These are phyloP conservation scores for Monosporascus sp. DNA, from an alignment of 2,329 filamentous ascomycete genomes.

Conservation along the genomic window DNA sequence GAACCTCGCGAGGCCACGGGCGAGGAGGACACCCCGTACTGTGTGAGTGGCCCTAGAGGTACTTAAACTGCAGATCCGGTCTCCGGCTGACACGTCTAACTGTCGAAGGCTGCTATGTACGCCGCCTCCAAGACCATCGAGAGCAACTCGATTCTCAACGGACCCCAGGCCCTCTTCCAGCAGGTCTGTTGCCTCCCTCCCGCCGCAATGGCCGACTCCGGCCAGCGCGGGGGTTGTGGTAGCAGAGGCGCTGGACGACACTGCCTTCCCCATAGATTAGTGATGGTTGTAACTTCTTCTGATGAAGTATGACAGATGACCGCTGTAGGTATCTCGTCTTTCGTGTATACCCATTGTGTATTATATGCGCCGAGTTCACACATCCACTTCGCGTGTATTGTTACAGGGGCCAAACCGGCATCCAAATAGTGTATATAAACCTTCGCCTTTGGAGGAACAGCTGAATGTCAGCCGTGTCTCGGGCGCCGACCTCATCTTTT, in stretches of 20 bases:
- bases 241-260: neutral
- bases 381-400: too few relatives aligned
- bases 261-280: neutral
- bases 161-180: conserved; percentile 33
- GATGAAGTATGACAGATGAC: too few relatives aligned
- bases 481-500: too few relatives aligned
- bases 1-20: conserved; percentile 44
- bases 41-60: conserved; percentile 15
- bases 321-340: too few relatives aligned
- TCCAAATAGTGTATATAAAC: too few relatives aligned
- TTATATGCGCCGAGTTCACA: too few relatives aligned
- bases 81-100: neutral
- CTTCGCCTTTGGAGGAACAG: too few relatives aligned
- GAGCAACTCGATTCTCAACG: conserved; percentile 15
- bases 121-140: conserved; percentile 25
- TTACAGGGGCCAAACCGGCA: too few relatives aligned
- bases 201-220: neutral
- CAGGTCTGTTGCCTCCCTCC: conserved; percentile 18
- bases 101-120: neutral
- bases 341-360: too few relatives aligned
- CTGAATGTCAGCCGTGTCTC: too few relatives aligned
- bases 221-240: too few relatives aligned
- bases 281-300: neutral
- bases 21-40: conserved; percentile 41
- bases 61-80: neutral